Evolutionary conservation across 768 basidiomycete genomes (phyloP).

Genomic region (Phylloporus sp.): DNA sequence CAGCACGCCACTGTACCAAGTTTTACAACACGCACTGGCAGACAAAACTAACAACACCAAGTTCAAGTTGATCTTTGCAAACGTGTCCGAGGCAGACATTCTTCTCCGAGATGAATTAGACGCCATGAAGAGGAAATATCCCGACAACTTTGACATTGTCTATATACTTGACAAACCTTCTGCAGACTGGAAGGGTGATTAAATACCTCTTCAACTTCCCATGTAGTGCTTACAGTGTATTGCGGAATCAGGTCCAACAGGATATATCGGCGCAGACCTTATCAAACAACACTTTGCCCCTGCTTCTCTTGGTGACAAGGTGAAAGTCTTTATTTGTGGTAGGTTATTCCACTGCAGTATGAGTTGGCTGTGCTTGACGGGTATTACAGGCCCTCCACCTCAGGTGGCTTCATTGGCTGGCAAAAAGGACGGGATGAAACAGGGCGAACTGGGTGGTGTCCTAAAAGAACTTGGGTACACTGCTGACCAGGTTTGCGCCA

Average conservation of each 20-base stretch:
- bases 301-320: slow-evolving; percentile 63
- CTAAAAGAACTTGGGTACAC: slow-evolving; percentile 86
- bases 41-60: slow-evolving; percentile 86
- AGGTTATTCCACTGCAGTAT: slow-evolving; percentile 21
- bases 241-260: slow-evolving; percentile 49
- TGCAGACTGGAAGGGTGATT: slow-evolving; percentile 54
- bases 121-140: slow-evolving; percentile 60
- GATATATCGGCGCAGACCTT: slow-evolving; percentile 71
- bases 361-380: background rate
- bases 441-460: slow-evolving; percentile 78
- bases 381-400: slow-evolving; percentile 60
- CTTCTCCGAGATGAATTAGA: slow-evolving; percentile 80
- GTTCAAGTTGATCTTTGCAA: slow-evolving; percentile 89
- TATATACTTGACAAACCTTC: slow-evolving; percentile 82
- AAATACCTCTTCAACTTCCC: background rate
- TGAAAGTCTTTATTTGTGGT: slow-evolving; percentile 91
- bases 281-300: slow-evolving; percentile 71
- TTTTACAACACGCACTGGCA: slow-evolving; percentile 68
- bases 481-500: slow-evolving; percentile 66
- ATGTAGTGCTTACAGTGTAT: slow-evolving; percentile 3
- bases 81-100: slow-evolving; percentile 87
- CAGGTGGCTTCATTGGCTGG: slow-evolving; percentile 90
- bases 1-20: slow-evolving; percentile 82
- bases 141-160: slow-evolving; percentile 72
- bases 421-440: slow-evolving; percentile 80